phyloP scores from a whole-genome alignment of 768 basidiomycete species.

The Calvatia gigantea region DNA sequence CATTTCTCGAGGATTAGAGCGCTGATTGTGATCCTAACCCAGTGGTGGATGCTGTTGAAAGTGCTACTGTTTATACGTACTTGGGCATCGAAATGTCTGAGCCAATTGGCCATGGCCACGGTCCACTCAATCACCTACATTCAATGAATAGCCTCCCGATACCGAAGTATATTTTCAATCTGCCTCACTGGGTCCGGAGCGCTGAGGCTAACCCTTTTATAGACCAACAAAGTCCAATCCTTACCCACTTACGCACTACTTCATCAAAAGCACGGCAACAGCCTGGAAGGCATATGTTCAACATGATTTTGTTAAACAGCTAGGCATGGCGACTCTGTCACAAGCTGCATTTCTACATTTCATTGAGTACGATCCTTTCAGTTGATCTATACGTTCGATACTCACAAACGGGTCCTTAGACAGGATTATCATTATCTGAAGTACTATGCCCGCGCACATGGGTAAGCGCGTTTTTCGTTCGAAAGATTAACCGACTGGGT shows the following conservation, averaged over 20 bases:
- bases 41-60: conserved; percentile 48
- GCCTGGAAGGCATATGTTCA: conserved; percentile 76
- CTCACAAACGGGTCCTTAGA: conserved; percentile 29
- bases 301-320: conserved; percentile 78
- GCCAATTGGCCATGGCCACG: conserved; percentile 69
- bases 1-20: not conserved
- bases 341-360: conserved; percentile 75
- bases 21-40: not conserved
- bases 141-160: conserved; percentile 44
- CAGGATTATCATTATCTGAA: conserved; percentile 82
- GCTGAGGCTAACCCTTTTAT: not conserved
- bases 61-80: conserved; percentile 72
- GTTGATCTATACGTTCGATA: not conserved
- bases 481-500: not conserved
- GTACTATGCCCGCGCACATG: conserved; percentile 83
- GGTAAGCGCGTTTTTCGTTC: conserved; percentile 33
- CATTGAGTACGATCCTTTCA: conserved; percentile 57
- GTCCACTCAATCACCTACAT: conserved; percentile 87
- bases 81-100: conserved; percentile 67
- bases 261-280: conserved; percentile 53
- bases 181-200: not conserved
- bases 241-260: conserved; percentile 62
- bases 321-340: conserved; percentile 71
- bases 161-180: conserved; percentile 35
- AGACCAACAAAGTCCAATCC: conserved; percentile 61